These are phyloP conservation scores for Casuarina glauca DNA, from an alignment of 306 rosid genomes.

Conservation along the genomic window DNA sequence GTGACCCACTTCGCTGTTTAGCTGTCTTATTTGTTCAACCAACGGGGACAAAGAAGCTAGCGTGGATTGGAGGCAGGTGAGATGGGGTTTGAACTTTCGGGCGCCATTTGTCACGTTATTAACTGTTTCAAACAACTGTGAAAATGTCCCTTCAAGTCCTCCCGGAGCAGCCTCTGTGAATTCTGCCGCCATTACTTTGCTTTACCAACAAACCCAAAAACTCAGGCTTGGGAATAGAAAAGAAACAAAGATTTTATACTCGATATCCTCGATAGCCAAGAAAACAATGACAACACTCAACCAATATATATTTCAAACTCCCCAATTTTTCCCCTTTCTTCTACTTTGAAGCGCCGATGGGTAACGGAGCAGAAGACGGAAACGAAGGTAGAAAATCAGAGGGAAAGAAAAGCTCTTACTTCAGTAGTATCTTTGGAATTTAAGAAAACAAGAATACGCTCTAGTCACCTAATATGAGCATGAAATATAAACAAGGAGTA, in stretches of 20 bases:
- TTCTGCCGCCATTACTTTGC: conserved; percentile 31
- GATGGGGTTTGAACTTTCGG: conserved; percentile 23
- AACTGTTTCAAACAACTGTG: conserved; percentile 17
- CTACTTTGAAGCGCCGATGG: not conserved
- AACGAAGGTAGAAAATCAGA: not conserved
- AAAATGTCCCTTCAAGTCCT: conserved; percentile 25
- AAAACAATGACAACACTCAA: not conserved
- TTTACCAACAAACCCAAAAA: conserved; percentile 36
- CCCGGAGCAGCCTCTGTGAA: conserved; percentile 30
- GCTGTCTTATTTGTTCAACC: conserved; percentile 25
- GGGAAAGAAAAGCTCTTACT: not conserved
- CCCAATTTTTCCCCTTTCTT: not conserved
- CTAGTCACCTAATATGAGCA: too few relatives aligned
- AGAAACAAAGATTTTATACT: not conserved
- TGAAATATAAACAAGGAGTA: too few relatives aligned
- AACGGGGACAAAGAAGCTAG: conserved; percentile 23
- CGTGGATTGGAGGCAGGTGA: conserved; percentile 17
- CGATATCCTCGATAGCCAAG: not conserved
- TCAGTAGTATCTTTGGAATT: not conserved
- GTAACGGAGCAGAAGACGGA: not conserved
- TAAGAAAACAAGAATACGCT: not conserved
- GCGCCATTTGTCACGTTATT: conserved; percentile 23
- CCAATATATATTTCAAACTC: not conserved
- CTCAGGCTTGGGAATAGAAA: conserved; percentile 5
- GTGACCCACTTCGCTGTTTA: conserved; percentile 28